phyloP scores from a whole-genome alignment of 73 alveolate genomes.

The Tetrahymena elliotti region DNA sequence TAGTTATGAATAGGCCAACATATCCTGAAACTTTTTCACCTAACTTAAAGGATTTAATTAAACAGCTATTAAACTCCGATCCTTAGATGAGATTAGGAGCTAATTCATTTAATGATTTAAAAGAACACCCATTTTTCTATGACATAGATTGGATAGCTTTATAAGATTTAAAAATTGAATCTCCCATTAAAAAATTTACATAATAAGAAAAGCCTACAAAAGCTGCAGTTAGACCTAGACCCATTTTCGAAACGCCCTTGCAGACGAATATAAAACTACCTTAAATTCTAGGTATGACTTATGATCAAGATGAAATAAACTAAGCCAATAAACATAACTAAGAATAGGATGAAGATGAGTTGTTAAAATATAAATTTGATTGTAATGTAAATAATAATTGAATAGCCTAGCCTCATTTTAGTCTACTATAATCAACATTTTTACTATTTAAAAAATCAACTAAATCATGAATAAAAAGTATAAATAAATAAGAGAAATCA shows the following conservation, averaged over 20 bases:
- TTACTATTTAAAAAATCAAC: neutral
- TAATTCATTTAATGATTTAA: conserved; percentile 56
- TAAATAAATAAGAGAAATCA: too few relatives aligned
- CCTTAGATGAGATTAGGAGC: conserved; percentile 90
- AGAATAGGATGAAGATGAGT: neutral
- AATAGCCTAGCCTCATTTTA: neutral
- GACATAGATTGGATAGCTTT: conserved; percentile 60
- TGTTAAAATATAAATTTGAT: neutral
- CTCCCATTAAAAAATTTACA: neutral
- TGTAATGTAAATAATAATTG: neutral
- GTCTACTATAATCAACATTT: neutral
- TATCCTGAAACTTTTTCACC: conserved; percentile 72
- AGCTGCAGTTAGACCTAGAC: neutral
- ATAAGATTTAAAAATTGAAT: neutral
- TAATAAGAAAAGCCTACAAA: neutral
- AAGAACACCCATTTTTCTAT: conserved; percentile 81
- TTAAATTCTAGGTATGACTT: neutral
- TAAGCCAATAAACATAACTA: neutral
- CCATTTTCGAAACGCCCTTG: neutral
- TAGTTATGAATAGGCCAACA: conserved; percentile 63
- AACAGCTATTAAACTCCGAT: conserved; percentile 70
- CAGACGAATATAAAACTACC: neutral
- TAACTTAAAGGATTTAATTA: conserved; percentile 50
- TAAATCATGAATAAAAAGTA: too few relatives aligned
- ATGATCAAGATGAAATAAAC: neutral